phyloP scores from a whole-genome alignment of 805 yeast species.

The Wickerhamiella vanderwaltii region DNA sequence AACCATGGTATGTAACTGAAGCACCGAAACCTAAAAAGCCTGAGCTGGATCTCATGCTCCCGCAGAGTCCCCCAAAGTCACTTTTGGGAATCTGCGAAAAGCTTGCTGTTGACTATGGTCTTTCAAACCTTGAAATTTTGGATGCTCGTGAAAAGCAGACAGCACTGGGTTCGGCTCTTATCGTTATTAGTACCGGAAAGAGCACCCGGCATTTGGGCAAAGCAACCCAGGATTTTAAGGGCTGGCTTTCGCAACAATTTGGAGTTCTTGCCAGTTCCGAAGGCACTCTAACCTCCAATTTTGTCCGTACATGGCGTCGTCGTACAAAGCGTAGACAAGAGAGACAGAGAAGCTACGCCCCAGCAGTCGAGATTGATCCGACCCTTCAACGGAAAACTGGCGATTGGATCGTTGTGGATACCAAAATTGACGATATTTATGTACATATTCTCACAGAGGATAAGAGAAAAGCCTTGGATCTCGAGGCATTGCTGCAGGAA shows the following conservation, averaged over 20 bases:
- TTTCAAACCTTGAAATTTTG: slow-evolving; percentile 48
- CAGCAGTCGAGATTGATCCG: slow-evolving; percentile 43
- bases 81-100: slow-evolving; percentile 36
- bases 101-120: slow-evolving; percentile 50
- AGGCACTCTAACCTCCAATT: slow-evolving; percentile 54
- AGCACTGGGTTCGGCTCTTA: slow-evolving; percentile 33
- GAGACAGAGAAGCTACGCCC: slow-evolving; percentile 36
- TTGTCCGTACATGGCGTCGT: slow-evolving; percentile 39
- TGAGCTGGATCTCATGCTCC: slow-evolving; percentile 39
- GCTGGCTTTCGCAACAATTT: slow-evolving; percentile 43
- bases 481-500: slow-evolving; percentile 31
- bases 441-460: slow-evolving; percentile 64
- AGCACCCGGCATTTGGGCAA: slow-evolving; percentile 63
- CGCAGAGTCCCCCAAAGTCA: slow-evolving; percentile 44
- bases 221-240: slow-evolving; percentile 49
- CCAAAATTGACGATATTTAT: slow-evolving; percentile 47
- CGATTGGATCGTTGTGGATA: slow-evolving; percentile 75
- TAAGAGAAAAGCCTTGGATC: slow-evolving; percentile 52
- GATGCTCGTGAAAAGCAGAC: slow-evolving; percentile 38
- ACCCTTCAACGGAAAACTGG: slow-evolving; percentile 36
- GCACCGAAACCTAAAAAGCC: slow-evolving; percentile 18
- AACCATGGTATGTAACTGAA: slow-evolving; percentile 52
- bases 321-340: slow-evolving; percentile 42
- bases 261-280: slow-evolving; percentile 44
- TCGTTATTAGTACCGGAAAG: slow-evolving; percentile 64